Evolutionary conservation across 2,329 filamentous ascomycete species (phyloP).

Genomic region (Colletotrichum theobromicola): DNA sequence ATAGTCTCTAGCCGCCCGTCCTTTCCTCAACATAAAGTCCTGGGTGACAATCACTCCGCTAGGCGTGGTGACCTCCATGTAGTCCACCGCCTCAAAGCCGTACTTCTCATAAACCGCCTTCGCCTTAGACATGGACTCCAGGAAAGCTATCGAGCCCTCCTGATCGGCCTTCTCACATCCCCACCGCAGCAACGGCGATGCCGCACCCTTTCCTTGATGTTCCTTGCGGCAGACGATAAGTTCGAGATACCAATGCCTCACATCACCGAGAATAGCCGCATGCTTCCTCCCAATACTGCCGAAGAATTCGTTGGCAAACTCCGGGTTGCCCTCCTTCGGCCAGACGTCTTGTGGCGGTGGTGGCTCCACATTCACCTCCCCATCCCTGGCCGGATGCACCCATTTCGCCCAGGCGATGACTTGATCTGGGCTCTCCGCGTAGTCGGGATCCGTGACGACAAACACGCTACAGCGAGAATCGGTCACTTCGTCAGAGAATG

Average conservation of each 20-base stretch:
- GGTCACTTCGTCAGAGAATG: slow-evolving; percentile 41
- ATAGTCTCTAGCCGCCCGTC: not conserved
- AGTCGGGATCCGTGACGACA: slow-evolving; percentile 40
- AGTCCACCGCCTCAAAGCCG: slow-evolving; percentile 48
- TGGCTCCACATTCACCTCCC: slow-evolving; percentile 26
- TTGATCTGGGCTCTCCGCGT: slow-evolving; percentile 15
- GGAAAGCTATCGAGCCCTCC: slow-evolving; percentile 45
- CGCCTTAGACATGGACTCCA: slow-evolving; percentile 56
- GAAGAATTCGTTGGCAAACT: slow-evolving; percentile 45
- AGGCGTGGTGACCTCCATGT: slow-evolving; percentile 36
- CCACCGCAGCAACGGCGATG: slow-evolving; percentile 49
- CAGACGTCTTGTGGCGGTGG: slow-evolving; percentile 31
- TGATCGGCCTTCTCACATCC: slow-evolving; percentile 51
- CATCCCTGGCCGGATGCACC: slow-evolving; percentile 34
- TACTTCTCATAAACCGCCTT: slow-evolving; percentile 51
- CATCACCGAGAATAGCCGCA: slow-evolving; percentile 39
- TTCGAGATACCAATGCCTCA: slow-evolving; percentile 55
- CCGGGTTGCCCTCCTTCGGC: slow-evolving; percentile 42
- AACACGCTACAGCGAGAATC: slow-evolving; percentile 43
- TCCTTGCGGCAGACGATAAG: slow-evolving; percentile 47
- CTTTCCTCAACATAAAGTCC: slow-evolving; percentile 39
- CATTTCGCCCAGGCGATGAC: slow-evolving; percentile 56
- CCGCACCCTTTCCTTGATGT: slow-evolving; percentile 52
- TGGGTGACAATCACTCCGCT: slow-evolving; percentile 32
- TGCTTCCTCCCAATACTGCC: slow-evolving; percentile 38